phyloP scores from a whole-genome alignment of 345 rosid genomes.

The Anastatica hierochuntica region DNA sequence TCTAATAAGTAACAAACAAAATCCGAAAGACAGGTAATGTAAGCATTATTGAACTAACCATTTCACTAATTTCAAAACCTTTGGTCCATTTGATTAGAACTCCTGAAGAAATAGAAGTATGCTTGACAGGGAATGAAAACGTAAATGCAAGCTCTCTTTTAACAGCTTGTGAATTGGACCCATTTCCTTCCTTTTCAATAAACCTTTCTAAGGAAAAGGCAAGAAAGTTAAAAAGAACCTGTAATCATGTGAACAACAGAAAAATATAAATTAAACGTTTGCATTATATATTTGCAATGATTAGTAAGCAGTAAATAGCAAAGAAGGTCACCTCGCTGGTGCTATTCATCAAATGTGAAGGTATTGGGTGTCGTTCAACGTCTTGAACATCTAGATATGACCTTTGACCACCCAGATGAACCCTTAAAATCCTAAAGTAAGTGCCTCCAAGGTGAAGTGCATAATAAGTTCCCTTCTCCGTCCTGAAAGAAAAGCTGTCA shows the following conservation, averaged over 20 bases:
- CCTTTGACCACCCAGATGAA: constrained; percentile 65
- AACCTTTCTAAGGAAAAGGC: constrained; percentile 58
- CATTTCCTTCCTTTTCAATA: constrained; percentile 49
- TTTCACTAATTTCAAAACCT: constrained; percentile 60
- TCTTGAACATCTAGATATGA: constrained; percentile 47
- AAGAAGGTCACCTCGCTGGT: constrained; percentile 70
- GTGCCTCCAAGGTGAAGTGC: constrained; percentile 85
- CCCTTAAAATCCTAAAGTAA: constrained; percentile 71
- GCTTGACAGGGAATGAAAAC: constrained; percentile 84
- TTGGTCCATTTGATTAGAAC: constrained; percentile 75
- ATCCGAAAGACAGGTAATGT: too few relatives aligned
- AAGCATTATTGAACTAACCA: constrained; percentile 42
- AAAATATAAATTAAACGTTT: too few relatives aligned
- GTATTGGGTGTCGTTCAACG: constrained; percentile 50
- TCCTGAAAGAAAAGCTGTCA: constrained; percentile 41
- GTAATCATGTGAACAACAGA: constrained; percentile 12
- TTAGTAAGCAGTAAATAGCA: too few relatives aligned
- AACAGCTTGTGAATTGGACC: constrained; percentile 18
- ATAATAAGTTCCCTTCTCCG: constrained; percentile 71
- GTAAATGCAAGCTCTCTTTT: constrained; percentile 75
- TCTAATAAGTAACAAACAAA: too few relatives aligned
- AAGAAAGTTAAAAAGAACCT: constrained; percentile 78
- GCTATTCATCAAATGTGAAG: constrained; percentile 51
- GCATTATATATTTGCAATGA: not conserved
- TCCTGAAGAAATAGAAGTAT: constrained; percentile 56